A percentile compares a stretch with the other conserved stretches of the same genome.
phyloP scores from a whole-genome alignment of 2,329 filamentous ascomycete genomes.

The Ophiostoma triangulosporum region DNA sequence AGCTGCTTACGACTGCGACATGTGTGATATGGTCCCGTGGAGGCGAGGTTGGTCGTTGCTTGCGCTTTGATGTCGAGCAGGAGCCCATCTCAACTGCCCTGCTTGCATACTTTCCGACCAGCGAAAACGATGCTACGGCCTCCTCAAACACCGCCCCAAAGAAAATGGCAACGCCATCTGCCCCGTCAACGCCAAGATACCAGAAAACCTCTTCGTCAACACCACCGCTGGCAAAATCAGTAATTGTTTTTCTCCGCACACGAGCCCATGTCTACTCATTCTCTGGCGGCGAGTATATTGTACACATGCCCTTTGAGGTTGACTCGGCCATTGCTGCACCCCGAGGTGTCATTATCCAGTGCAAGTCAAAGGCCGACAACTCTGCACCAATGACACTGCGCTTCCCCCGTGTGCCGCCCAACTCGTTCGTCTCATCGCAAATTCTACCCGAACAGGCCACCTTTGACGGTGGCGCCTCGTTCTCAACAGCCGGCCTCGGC shows the following conservation, averaged over 20 bases:
- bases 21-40: slow-evolving; percentile 85
- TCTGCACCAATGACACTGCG: slow-evolving; percentile 38
- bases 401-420: slow-evolving; percentile 55
- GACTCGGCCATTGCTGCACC: slow-evolving; percentile 75
- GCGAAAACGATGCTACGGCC: slow-evolving; percentile 9
- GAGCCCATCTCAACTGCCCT: slow-evolving; percentile 78
- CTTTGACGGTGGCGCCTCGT: slow-evolving; percentile 26
- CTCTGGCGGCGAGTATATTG: slow-evolving; percentile 71
- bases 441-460: slow-evolving; percentile 30
- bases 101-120: slow-evolving; percentile 61
- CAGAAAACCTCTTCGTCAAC: neutral
- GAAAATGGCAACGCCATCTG: neutral
- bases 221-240: slow-evolving; percentile 42
- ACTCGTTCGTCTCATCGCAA: slow-evolving; percentile 69
- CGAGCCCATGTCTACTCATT: slow-evolving; percentile 92
- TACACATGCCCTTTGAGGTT: slow-evolving; percentile 91
- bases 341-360: slow-evolving; percentile 72
- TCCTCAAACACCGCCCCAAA: neutral
- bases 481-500: slow-evolving; percentile 44
- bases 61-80: slow-evolving; percentile 74
- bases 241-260: slow-evolving; percentile 84
- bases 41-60: slow-evolving; percentile 70
- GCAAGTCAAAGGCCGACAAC: slow-evolving; percentile 48
- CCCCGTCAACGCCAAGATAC: slow-evolving; percentile 1
- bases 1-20: slow-evolving; percentile 60